A percentile compares a stretch with the other conserved stretches of the same genome.
Evolutionary conservation across 768 basidiomycete species (phyloP).

Genomic region (Termitomyces sp.): DNA sequence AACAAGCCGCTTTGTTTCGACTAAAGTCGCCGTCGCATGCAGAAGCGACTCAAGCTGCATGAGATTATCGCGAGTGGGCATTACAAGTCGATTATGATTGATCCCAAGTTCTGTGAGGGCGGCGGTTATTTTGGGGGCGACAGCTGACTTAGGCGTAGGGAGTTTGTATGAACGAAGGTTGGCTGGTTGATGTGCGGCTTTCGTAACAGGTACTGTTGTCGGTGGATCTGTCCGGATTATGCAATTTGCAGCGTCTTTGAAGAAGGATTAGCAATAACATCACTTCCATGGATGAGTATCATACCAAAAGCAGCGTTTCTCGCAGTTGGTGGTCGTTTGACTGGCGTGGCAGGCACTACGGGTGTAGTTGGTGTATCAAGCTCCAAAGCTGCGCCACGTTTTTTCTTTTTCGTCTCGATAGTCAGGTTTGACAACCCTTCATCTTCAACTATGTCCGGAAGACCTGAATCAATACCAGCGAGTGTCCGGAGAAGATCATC

Average conservation of each 20-base stretch:
- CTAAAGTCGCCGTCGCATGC: constrained; percentile 62
- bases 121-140: constrained; percentile 71
- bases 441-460: constrained; percentile 69
- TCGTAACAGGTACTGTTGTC: constrained; percentile 50
- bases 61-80: constrained; percentile 88
- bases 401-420: constrained; percentile 55
- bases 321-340: constrained; percentile 40
- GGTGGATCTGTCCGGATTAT: constrained; percentile 64
- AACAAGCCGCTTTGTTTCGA: constrained; percentile 85
- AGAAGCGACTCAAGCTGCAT: constrained; percentile 68
- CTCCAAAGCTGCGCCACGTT: constrained; percentile 39
- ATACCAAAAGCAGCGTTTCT: constrained; percentile 59
- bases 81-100: constrained; percentile 70
- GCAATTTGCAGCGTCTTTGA: constrained; percentile 61
- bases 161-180: constrained; percentile 86
- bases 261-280: constrained; percentile 10
- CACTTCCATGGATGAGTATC: background rate
- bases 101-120: constrained; percentile 75
- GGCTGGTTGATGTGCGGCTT: constrained; percentile 73
- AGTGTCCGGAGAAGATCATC: constrained; percentile 83
- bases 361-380: constrained; percentile 48
- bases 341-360: constrained; percentile 23
- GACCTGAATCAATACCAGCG: constrained; percentile 82
- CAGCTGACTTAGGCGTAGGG: constrained; percentile 68
- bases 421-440: constrained; percentile 46